A percentile compares a stretch with the other conserved stretches of the same genome.
These are phyloP conservation scores for Angomonas deanei DNA, from an alignment of 208 protist species.

Conservation along the genomic window DNA sequence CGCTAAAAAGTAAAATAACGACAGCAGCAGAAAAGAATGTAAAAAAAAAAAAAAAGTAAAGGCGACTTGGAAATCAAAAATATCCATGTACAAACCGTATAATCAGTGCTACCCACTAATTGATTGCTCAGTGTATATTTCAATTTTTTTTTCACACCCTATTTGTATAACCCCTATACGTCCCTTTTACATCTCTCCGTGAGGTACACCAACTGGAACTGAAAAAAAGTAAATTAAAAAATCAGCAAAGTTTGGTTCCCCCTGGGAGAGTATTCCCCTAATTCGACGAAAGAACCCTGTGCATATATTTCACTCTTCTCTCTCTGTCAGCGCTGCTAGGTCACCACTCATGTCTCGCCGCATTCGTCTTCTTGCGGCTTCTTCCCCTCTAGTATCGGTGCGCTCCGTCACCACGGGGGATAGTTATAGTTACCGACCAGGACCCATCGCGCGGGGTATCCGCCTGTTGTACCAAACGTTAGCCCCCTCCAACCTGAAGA, in stretches of 20 bases:
- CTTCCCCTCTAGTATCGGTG: not conserved
- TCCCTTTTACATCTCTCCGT: not conserved
- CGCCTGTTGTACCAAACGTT: slow-evolving; percentile 39
- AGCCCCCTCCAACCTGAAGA: slow-evolving; percentile 22
- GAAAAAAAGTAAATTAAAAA: not conserved
- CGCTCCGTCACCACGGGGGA: slow-evolving; percentile 44
- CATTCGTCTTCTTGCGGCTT: no score
- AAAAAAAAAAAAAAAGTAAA: no score
- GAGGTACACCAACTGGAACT: no score
- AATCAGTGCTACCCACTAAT: no score
- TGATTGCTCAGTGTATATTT: no score
- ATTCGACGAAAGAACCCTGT: not conserved
- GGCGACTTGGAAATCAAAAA: no score
- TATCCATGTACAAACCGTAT: no score
- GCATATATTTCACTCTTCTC: not conserved
- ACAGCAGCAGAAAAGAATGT: no score
- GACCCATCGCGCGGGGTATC: slow-evolving; percentile 26
- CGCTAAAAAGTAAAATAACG: not conserved
- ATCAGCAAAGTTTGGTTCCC: not conserved
- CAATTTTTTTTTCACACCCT: not conserved
- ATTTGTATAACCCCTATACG: not conserved
- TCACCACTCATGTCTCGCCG: no score
- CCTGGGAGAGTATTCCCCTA: not conserved
- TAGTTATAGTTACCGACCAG: slow-evolving; percentile 66
- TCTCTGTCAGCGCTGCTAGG: no score